Evolutionary conservation across 1,284 basidiomycete species (phyloP).

Genomic region (Sphaerobolus stellatus): DNA sequence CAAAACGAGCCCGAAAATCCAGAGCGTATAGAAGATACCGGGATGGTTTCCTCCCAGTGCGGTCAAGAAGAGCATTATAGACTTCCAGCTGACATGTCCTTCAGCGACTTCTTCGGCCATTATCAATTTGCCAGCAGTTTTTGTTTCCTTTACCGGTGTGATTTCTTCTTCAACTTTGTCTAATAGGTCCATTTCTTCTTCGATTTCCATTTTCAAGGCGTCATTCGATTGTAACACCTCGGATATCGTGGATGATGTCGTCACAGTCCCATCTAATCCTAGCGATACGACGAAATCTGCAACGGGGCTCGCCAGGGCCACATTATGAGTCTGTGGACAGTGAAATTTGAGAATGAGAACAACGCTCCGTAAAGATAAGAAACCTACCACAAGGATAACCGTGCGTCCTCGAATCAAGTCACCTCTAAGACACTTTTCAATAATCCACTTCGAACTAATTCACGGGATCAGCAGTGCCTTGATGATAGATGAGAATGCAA

Average conservation of each 20-base stretch:
- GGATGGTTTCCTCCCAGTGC: conserved; percentile 31
- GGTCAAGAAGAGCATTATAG: conserved; percentile 10
- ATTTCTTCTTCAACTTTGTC: conserved; percentile 17
- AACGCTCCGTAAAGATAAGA: background rate
- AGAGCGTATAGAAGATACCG: conserved; percentile 32
- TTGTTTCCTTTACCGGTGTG: conserved; percentile 9
- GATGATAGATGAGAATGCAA: too few species aligned
- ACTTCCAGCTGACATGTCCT: conserved; percentile 30
- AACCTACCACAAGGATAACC: conserved; percentile 38
- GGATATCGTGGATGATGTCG: background rate
- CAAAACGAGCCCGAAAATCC: background rate
- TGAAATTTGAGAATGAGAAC: background rate
- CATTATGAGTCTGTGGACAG: conserved; percentile 36
- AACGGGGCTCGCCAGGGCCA: conserved; percentile 37
- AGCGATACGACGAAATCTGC: conserved; percentile 18
- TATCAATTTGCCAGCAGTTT: conserved; percentile 26
- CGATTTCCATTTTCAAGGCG: background rate
- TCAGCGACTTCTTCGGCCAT: conserved; percentile 39
- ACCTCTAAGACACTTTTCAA: conserved; percentile 41
- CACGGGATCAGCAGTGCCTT: too few species aligned
- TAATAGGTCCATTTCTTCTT: background rate
- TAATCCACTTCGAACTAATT: conserved; percentile 43
- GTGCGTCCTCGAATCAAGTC: conserved; percentile 40
- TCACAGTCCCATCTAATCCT: background rate
- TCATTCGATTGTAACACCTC: background rate